Conservation (phyloP, 2,329 filamentous ascomycete species). For the Metarhizium anisopliae region DNA sequence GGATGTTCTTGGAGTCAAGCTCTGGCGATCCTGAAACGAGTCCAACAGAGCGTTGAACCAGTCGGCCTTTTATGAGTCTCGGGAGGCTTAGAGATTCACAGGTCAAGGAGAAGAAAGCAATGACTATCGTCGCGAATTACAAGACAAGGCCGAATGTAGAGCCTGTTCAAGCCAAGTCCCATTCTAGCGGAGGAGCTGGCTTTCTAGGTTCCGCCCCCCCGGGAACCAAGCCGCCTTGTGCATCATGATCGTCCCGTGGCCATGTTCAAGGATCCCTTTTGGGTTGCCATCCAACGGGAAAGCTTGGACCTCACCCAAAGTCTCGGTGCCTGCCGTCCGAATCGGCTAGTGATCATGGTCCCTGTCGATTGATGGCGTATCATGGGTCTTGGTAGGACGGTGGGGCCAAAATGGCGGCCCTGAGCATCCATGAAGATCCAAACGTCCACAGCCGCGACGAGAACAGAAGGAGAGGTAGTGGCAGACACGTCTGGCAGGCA, state of each 20-base stretch:
- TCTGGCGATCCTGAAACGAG: constrained; percentile 1
- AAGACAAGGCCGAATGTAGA: neutral
- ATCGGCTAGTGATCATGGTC: constrained; percentile 1
- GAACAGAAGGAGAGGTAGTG: constrained; percentile 2
- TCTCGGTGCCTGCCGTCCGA: neutral
- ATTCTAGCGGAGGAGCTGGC: neutral
- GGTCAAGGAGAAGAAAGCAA: neutral
- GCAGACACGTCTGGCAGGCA: constrained; percentile 6
- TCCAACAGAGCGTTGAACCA: neutral
- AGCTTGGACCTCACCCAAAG: constrained; percentile 2
- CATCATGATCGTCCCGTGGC: constrained; percentile 6
- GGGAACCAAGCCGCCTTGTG: constrained; percentile 7
- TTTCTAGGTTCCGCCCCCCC: neutral
- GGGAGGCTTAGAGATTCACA: neutral
- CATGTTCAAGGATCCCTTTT: neutral
- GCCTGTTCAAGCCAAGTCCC: constrained; percentile 4
- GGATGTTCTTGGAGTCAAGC: neutral
- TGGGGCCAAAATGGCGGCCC: constrained; percentile 8
- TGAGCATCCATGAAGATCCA: constrained; percentile 1
- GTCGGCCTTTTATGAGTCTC: neutral
- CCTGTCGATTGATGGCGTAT: constrained; percentile 1
- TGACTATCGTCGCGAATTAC: neutral
- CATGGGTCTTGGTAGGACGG: neutral
- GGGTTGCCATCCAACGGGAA: neutral
- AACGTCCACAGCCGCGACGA: constrained; percentile 6